Evolutionary conservation across 768 basidiomycete genomes (phyloP).

Genomic region (Auricularia sp.): DNA sequence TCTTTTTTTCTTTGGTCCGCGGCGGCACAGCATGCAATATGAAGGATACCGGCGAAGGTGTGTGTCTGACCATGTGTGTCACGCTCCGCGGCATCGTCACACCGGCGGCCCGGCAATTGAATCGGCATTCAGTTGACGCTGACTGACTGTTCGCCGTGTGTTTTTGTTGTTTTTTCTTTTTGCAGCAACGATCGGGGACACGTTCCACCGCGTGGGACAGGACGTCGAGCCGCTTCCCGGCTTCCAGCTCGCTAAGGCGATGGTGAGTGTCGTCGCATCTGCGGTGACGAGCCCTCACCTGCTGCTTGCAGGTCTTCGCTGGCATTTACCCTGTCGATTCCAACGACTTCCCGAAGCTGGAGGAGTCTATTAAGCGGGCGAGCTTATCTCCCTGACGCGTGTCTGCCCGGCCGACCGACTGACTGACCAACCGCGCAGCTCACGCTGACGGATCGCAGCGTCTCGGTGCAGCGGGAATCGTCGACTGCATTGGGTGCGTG

Average conservation of each 20-base stretch:
- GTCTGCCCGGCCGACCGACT: not conserved
- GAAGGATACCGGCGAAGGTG: conserved; percentile 94
- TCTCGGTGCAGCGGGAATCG: conserved; percentile 83
- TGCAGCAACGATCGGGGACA: conserved; percentile 88
- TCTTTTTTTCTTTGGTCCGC: not conserved
- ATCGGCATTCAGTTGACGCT: not conserved
- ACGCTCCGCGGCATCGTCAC: not conserved
- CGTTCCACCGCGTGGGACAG: conserved; percentile 65
- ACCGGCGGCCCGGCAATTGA: not conserved
- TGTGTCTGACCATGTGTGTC: not conserved
- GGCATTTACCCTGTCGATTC: conserved; percentile 91
- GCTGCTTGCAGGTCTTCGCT: conserved; percentile 63
- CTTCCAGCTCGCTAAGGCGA: conserved; percentile 86
- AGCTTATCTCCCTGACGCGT: conserved; percentile 13
- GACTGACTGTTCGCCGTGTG: too few relatives aligned
- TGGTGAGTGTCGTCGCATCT: conserved; percentile 42
- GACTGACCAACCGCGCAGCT: conserved; percentile 36
- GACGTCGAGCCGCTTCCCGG: conserved; percentile 77
- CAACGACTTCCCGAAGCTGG: conserved; percentile 84
- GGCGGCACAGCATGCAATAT: conserved; percentile 72
- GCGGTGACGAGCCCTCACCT: not conserved
- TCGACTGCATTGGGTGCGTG: conserved; percentile 59
- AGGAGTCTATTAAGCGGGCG: conserved; percentile 90
- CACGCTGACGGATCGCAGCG: conserved; percentile 77
- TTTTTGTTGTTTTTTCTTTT: too few relatives aligned